Base-by-base conservation (phyloP, 228 moss, liverwort and hornwort species). In the Sphagnum magellanicum region DNA sequence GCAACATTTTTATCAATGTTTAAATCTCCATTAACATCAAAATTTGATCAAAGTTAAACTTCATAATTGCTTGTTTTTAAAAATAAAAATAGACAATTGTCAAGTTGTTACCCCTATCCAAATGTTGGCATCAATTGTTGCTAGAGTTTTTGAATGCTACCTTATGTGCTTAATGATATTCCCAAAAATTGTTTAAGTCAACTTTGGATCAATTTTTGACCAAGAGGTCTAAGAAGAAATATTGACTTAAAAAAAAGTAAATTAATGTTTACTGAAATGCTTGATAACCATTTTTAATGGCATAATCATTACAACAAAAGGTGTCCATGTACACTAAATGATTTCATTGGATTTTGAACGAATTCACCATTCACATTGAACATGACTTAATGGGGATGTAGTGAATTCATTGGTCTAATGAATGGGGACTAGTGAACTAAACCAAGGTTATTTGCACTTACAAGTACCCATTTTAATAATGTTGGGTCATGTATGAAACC, bases 261-360 rank as follows among this genome's bases (percentile, higher is more conserved):
- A 8, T 62, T 68, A 58, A 82, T 78, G 63, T 79, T 72, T 71
- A 59, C 63, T 8, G 71, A 70, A 65, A 94, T 69, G 69, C 91
- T 91, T 65, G 91, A 91, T 59, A 90, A 90, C 94, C 94, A 94
- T 59, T 63, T 72, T 71, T 94, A 88, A 68, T 86, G 12, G 91
- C 86, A 83, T 90, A 94, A 50, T 90, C 94, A 32, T 32, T 32
- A 32, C 32, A 32, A 32, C 32, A 32, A 32, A 32, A 32, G 32
- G 32, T 32, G 2, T 32, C 32, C 32, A 32, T 32, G 32, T 32
- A 32, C 32, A 32, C 32, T 3, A 32, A 32, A 0, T 32, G 32
- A 32, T 32, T 2, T 32, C 32, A 32, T 32, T 3, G 32, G 32
- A 32, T 32, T 32, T 32, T 32, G 32, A 32, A 32, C 3, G 3